Base-by-base conservation (phyloP, 2,329 filamentous ascomycete genomes). In the Cladosporium sp. region DNA sequence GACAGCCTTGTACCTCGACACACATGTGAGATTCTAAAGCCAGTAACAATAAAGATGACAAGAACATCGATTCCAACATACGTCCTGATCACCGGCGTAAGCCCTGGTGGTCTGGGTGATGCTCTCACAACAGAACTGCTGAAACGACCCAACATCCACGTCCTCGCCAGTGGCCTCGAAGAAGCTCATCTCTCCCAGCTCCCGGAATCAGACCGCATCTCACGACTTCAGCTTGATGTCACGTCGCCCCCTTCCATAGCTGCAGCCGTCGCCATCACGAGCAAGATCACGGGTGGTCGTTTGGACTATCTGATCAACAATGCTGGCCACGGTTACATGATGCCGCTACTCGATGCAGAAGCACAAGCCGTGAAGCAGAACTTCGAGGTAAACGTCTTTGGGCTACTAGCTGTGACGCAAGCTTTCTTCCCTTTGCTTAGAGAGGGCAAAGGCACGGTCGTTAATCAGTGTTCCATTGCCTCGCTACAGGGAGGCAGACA, bases 361-460 rank as follows among this genome's bases (percentile, higher is more conserved):
- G 59, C 68, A 2, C 67, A 70, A 1, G 75, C 76, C n/a, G 83
- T 79, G 72, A 80, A 76, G 75, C 65, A 64, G 20, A 74, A 75
- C 30, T 80, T 75, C 67, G 77, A 81, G 38, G 76, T 82, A 56
- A 84, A 84, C 59, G 66, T 83, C 28, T 78, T 76, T 50, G 81
- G 82, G 0, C 68, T 66, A 0, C 62, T 72, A 45, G 59, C 67
- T 8, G 60, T 72, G 1, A 70, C 67, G 3, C 69, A 71, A 45
- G 68, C 75, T 1, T 83, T 84, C 62, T 69, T 85, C n/a, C 79
- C 80, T 0, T 55, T 80, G 30, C 60, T 83, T 1, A 72, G 73
- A 51, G 68, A 75, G 3, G 61, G 65, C 11, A 68, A 68, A 17
- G 72, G 68, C 0, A 63, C 69, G 20, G 64, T 78, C 43, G 70